phyloP scores from a whole-genome alignment of 371 early-diverging fungal species.

The Haplosporangium sp. region DNA sequence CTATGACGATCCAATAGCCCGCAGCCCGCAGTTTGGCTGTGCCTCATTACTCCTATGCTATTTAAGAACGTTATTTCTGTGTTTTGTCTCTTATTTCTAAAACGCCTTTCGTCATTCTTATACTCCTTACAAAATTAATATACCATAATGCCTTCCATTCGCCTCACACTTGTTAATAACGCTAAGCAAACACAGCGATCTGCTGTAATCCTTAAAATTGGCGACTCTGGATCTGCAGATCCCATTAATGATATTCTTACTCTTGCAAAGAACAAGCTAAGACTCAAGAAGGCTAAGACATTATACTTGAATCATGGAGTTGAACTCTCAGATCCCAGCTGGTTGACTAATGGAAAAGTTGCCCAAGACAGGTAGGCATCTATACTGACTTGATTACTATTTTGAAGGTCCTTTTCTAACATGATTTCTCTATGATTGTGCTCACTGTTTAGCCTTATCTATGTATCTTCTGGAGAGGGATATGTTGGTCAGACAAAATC shows the following conservation, averaged over 20 bases:
- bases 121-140: background rate
- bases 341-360: slow-evolving; percentile 29
- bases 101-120: background rate
- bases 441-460: slow-evolving; percentile 26
- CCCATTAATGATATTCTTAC: slow-evolving; percentile 37
- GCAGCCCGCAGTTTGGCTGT: slow-evolving; percentile 7
- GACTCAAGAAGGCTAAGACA: slow-evolving; percentile 57
- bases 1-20: background rate
- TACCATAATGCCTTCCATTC: slow-evolving; percentile 40
- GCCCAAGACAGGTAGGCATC: slow-evolving; percentile 45
- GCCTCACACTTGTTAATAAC: slow-evolving; percentile 59
- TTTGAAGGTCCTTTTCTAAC: background rate
- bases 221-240: slow-evolving; percentile 9
- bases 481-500: slow-evolving; percentile 34
- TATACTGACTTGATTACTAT: too few relatives aligned
- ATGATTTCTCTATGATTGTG: too few relatives aligned
- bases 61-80: too few relatives aligned
- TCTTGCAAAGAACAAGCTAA: slow-evolving; percentile 61
- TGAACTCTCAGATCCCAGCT: slow-evolving; percentile 30
- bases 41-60: background rate
- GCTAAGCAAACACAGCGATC: slow-evolving; percentile 57
- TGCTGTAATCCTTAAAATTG: slow-evolving; percentile 54
- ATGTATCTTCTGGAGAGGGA: slow-evolving; percentile 47
- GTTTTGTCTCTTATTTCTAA: background rate
- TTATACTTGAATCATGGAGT: slow-evolving; percentile 49